phyloP scores from a whole-genome alignment of 495 filamentous ascomycete genomes.

The Penicillium crystallinum region DNA sequence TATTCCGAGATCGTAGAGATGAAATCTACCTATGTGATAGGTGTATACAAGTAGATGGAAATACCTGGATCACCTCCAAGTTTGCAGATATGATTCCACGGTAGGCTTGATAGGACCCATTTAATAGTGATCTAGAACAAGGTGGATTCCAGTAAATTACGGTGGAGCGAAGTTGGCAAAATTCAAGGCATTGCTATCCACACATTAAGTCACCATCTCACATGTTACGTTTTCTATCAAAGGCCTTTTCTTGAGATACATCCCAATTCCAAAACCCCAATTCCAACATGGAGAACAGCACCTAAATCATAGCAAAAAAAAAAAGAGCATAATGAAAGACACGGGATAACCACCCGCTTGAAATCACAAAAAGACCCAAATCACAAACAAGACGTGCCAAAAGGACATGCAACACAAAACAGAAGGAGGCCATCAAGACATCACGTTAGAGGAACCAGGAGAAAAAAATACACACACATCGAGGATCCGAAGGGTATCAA shows the following conservation, averaged over 20 bases:
- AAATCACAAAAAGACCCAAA: constrained; percentile 12
- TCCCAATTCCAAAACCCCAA: neutral
- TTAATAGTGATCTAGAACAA: neutral
- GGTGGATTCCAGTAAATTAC: constrained; percentile 16
- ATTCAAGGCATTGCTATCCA: neutral
- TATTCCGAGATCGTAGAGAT: no score
- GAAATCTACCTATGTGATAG: no score
- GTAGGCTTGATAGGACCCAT: no score
- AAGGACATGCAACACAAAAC: constrained; percentile 15
- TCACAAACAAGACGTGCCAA: constrained; percentile 18
- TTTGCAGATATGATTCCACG: no score
- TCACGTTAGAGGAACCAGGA: constrained; percentile 33
- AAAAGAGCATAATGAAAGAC: constrained; percentile 5
- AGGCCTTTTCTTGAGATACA: neutral
- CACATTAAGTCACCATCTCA: neutral
- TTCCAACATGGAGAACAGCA: constrained; percentile 5
- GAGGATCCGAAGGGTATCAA: constrained; percentile 49
- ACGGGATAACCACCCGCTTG: constrained; percentile 14
- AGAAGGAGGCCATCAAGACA: constrained; percentile 40
- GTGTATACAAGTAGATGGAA: no score
- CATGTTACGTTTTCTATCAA: neutral
- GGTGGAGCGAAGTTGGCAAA: neutral
- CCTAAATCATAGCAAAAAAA: constrained; percentile 7
- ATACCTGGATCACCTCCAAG: no score
- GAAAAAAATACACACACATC: constrained; percentile 33